Conservation (phyloP, 2,329 filamentous ascomycete genomes). For the Phoma herbarum region DNA sequence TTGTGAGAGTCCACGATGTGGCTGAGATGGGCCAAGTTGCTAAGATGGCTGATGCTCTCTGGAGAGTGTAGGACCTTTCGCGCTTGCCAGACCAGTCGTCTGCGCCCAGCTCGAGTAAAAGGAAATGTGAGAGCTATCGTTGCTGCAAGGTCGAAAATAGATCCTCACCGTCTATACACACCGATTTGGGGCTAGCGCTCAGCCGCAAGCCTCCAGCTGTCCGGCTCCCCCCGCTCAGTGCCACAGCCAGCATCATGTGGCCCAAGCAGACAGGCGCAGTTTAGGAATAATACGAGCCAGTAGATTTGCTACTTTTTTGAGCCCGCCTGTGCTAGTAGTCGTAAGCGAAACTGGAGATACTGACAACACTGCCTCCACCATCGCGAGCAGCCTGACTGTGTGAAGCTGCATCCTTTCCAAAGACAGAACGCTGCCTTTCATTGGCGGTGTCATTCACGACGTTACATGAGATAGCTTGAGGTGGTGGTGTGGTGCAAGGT, state of each 20-base stretch:
- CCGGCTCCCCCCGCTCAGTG: not conserved
- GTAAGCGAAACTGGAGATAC: not conserved
- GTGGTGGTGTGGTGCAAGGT: not conserved
- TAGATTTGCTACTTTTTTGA: not conserved
- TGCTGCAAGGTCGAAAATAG: conserved; percentile 5
- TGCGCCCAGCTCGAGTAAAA: not conserved
- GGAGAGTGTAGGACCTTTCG: conserved; percentile 57
- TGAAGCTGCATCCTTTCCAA: conserved; percentile 5
- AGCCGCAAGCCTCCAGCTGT: conserved; percentile 9
- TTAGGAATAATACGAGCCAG: conserved; percentile 1
- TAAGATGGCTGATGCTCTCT: conserved; percentile 93
- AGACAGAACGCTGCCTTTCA: not conserved
- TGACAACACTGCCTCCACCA: conserved; percentile 10
- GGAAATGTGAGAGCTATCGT: not conserved
- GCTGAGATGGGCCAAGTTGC: conserved; percentile 84
- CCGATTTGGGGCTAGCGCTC: conserved; percentile 3
- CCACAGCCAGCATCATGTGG: conserved; percentile 6
- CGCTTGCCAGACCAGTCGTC: not conserved
- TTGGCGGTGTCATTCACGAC: not conserved
- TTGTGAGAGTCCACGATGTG: conserved; percentile 92
- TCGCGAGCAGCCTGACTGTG: not conserved
- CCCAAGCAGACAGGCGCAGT: not conserved
- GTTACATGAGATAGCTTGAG: not conserved
- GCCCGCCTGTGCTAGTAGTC: not conserved
- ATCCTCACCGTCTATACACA: conserved; percentile 4